These are phyloP conservation scores for Didymellaceae sp. DNA, from an alignment of 2,329 filamentous ascomycete species.

Conservation along the genomic window DNA sequence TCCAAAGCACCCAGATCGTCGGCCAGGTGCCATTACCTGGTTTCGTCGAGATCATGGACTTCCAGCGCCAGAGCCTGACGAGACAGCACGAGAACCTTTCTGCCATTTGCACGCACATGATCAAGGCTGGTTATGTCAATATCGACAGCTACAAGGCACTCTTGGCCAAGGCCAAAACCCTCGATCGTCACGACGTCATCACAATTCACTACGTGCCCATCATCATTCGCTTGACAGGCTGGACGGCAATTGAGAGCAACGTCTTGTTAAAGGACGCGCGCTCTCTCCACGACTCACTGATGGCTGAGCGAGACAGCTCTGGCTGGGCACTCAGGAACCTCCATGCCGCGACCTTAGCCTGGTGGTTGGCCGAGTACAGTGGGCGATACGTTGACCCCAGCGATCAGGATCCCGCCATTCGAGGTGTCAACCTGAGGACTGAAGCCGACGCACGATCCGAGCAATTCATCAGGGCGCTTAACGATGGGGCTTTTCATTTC, in stretches of 20 bases:
- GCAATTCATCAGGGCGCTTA: constrained; percentile 76
- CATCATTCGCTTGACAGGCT: constrained; percentile 76
- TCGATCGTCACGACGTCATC: constrained; percentile 78
- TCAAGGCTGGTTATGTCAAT: constrained; percentile 75
- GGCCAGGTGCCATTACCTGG: constrained; percentile 70
- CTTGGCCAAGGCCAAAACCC: constrained; percentile 69
- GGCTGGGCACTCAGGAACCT: constrained; percentile 77
- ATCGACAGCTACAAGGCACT: constrained; percentile 76
- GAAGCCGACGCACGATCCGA: constrained; percentile 76
- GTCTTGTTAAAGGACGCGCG: constrained; percentile 71
- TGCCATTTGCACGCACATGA: constrained; percentile 77
- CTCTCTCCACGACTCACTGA: constrained; percentile 71
- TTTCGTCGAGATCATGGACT: constrained; percentile 77
- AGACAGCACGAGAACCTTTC: constrained; percentile 90
- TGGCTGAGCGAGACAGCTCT: constrained; percentile 69
- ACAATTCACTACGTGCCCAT: constrained; percentile 83
- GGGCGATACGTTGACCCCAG: constrained; percentile 83
- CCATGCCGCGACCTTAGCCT: constrained; percentile 77
- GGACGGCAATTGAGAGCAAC: constrained; percentile 77
- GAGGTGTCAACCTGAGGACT: constrained; percentile 66
- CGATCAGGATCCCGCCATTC: constrained; percentile 56
- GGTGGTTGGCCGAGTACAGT: constrained; percentile 94
- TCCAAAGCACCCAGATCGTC: constrained; percentile 76
- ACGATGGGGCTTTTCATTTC: constrained; percentile 92
- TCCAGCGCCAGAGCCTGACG: constrained; percentile 78